Evolutionary conservation across 495 filamentous ascomycete genomes (phyloP), one percentile per base, ranked within the genome.

Genomic region (Hypoxylon rickii): DNA sequence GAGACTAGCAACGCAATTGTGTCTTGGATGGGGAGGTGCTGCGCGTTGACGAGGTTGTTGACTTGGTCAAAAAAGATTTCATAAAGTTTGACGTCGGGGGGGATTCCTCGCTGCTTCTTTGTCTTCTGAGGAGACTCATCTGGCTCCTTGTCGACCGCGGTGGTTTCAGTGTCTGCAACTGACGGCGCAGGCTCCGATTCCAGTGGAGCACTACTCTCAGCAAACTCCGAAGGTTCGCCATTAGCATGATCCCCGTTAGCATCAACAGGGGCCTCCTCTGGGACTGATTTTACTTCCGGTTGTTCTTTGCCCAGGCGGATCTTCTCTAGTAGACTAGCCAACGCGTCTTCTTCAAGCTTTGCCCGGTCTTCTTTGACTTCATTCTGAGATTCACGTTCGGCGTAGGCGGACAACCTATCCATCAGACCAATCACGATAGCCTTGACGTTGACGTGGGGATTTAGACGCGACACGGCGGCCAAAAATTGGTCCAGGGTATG

Each of bases 61-160:
- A 97, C 95, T 66, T 98, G 94, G 39, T 95, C 89, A 67, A 96
- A 96, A 75, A 98, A 98, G 37, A 97, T 92, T 72, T 96, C 92
- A 72, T 97, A 98, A 7, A 98, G 82, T 70, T 88, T 93, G 44
- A 96, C 83, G 69, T 92, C 86, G 38, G 87, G 82, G 2, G 93
- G 90, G 62, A 94, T 88, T 15, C 81, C 86, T 56, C 85, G 73
- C 19, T 83, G 83, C 61, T 87, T 86, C 50, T 81, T 81, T 3
- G 66, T 42, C 21, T 60, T 61, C 48, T 71, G 63, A 16, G 77
- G 59, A 1, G 61, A 19, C 46, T 74, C 70, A 6, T 61, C 59
- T 13, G 51, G 21, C 13, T 75, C 69, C 8, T 67, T 68, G 21
- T 76, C 74, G 21, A 68, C 67, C 0, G 66, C 72, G 8, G 66